A percentile compares a stretch with the other conserved stretches of the same genome.
These are phyloP conservation scores for Fragaria ananassa DNA, from an alignment of 306 rosid species.

Conservation along the genomic window DNA sequence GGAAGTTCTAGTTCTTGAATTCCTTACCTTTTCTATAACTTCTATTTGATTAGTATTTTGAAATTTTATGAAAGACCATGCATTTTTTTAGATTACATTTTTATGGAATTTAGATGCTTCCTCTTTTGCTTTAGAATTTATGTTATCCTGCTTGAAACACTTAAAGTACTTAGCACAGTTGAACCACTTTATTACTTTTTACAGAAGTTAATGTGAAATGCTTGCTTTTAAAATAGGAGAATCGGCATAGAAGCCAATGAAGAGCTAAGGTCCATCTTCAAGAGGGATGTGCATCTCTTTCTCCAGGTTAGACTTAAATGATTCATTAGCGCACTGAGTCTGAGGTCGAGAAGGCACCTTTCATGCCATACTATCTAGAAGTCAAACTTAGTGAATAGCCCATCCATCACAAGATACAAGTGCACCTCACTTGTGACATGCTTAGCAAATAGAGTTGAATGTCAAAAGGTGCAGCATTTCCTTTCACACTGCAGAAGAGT, in stretches of 20 bases:
- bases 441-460: constrained; percentile 27
- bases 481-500: constrained; percentile 27
- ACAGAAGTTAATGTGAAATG: constrained; percentile 6
- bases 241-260: constrained; percentile 95
- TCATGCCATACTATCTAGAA: constrained; percentile 26
- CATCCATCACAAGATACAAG: constrained; percentile 64
- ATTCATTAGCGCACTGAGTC: constrained; percentile 16
- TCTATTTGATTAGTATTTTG: neutral
- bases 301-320: constrained; percentile 77
- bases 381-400: constrained; percentile 74
- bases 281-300: constrained; percentile 83
- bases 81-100: neutral
- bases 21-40: constrained; percentile 2
- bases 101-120: neutral
- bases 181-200: neutral
- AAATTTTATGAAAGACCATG: neutral
- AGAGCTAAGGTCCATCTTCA: constrained; percentile 87
- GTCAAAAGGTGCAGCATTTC: constrained; percentile 22
- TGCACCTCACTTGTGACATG: constrained; percentile 64
- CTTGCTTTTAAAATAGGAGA: constrained; percentile 54
- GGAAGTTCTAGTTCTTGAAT: constrained; percentile 7
- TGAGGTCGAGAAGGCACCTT: constrained; percentile 18
- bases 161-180: constrained; percentile 1
- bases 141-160: neutral
- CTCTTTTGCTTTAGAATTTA: neutral